Evolutionary conservation across 148 eudicot genomes (phyloP).

Genomic region (Dysphania ambrosioides): DNA sequence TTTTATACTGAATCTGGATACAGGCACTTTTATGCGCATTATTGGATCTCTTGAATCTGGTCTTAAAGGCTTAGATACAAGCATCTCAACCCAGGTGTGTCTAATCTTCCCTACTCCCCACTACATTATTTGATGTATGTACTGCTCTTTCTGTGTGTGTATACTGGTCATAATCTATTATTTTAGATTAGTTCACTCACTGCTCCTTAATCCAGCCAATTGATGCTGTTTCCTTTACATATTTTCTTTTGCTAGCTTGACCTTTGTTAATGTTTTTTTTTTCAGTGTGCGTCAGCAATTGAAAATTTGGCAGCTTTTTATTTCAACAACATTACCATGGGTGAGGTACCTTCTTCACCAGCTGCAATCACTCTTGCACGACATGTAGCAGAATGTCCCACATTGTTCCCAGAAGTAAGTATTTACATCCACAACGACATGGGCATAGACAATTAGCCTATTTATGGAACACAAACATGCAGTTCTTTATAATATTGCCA

Average conservation of each 20-base stretch:
- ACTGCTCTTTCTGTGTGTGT: not conserved
- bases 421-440: slow-evolving; percentile 4
- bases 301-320: slow-evolving; percentile 88
- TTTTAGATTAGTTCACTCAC: not conserved
- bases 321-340: slow-evolving; percentile 88
- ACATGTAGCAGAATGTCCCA: slow-evolving; percentile 79
- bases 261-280: slow-evolving; percentile 13
- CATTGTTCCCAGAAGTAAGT: slow-evolving; percentile 87
- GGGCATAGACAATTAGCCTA: too few species aligned
- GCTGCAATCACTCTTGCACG: slow-evolving; percentile 77
- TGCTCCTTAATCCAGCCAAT: not conserved
- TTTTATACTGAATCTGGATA: slow-evolving; percentile 68
- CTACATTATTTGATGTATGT: not conserved
- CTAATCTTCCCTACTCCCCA: not conserved
- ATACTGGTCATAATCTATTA: not conserved
- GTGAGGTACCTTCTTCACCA: slow-evolving; percentile 75
- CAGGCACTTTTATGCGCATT: slow-evolving; percentile 72
- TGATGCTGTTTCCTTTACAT: not conserved
- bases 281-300: slow-evolving; percentile 95
- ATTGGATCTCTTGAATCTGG: slow-evolving; percentile 96
- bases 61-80: slow-evolving; percentile 76
- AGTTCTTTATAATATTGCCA: too few species aligned
- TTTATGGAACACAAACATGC: too few species aligned
- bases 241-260: slow-evolving; percentile 7
- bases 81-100: slow-evolving; percentile 81